These are phyloP conservation scores for Funneliformis mosseae DNA, from an alignment of 192 early-diverging fungal species.

Conservation along the genomic window DNA sequence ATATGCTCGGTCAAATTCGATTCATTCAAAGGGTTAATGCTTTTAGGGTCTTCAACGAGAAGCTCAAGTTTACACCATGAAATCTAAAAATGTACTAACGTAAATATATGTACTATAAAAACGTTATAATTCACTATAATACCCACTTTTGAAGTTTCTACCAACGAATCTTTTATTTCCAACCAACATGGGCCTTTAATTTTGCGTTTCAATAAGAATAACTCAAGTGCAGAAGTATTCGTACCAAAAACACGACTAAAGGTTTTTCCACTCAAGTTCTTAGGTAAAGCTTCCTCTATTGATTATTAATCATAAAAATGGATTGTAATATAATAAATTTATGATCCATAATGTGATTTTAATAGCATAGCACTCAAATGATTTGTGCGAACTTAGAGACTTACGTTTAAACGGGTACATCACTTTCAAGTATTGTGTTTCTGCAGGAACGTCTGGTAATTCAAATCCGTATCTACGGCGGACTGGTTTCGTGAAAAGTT, in stretches of 20 bases:
- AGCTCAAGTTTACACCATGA: constrained; percentile 92
- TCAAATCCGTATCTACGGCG: constrained; percentile 93
- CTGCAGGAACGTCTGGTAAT: constrained; percentile 71
- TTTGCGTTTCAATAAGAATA: constrained; percentile 89
- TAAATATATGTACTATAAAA: background rate
- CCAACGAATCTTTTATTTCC: constrained; percentile 56
- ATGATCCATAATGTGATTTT: background rate
- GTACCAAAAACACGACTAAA: constrained; percentile 91
- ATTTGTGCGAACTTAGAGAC: constrained; percentile 16
- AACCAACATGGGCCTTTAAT: constrained; percentile 99
- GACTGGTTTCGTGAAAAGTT: constrained; percentile 64
- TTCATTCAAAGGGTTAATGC: constrained; percentile 60
- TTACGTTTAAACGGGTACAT: constrained; percentile 72
- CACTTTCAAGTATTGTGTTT: constrained; percentile 86
- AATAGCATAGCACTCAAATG: background rate
- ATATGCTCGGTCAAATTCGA: constrained; percentile 42
- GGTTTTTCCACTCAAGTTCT: constrained; percentile 62
- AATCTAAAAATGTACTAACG: constrained; percentile 37
- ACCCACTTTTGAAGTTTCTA: background rate
- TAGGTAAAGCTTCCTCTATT: constrained; percentile 62
- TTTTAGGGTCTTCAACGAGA: constrained; percentile 70
- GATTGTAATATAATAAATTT: background rate
- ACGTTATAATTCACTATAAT: background rate
- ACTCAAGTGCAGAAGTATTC: constrained; percentile 85
- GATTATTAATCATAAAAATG: background rate